Evolutionary conservation across 345 rosid genomes (phyloP).

Genomic region (Hypericum androsaemum): DNA sequence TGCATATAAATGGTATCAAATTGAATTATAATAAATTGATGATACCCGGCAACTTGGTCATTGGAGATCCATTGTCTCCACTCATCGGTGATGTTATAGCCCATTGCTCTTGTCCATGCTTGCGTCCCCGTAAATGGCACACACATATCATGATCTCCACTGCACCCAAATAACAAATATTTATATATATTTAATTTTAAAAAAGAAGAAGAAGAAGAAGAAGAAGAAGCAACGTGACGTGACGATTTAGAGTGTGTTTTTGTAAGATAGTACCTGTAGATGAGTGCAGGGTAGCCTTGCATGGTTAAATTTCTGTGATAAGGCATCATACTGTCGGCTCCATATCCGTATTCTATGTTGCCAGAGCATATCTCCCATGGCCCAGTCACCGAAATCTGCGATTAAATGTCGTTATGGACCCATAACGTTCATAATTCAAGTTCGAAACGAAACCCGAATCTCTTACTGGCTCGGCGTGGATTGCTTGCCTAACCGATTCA

Average conservation of each 20-base stretch:
- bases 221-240: no score
- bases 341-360: not conserved
- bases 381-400: conserved; percentile 23
- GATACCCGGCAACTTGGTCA: conserved; percentile 37
- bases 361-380: conserved; percentile 40
- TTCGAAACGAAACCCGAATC: not conserved
- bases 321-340: conserved; percentile 39
- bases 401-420: not conserved
- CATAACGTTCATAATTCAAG: not conserved
- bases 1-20: no score
- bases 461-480: conserved; percentile 40
- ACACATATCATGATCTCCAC: conserved; percentile 42
- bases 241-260: no score
- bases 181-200: no score
- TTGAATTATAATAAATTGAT: not conserved
- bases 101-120: conserved; percentile 50
- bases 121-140: conserved; percentile 45
- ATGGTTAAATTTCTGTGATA: conserved; percentile 36
- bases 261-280: conserved; percentile 47
- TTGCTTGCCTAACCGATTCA: conserved; percentile 33
- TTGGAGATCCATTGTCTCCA: conserved; percentile 40
- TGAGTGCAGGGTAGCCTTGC: conserved; percentile 41
- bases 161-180: no score
- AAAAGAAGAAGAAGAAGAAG: no score
- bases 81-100: conserved; percentile 24